Percentiles rank a stretch among this genome's conserved stretches.
These are phyloP conservation scores for Nakaseomyces nivariensis DNA, from an alignment of 1,139 yeast species.

Conservation along the genomic window DNA sequence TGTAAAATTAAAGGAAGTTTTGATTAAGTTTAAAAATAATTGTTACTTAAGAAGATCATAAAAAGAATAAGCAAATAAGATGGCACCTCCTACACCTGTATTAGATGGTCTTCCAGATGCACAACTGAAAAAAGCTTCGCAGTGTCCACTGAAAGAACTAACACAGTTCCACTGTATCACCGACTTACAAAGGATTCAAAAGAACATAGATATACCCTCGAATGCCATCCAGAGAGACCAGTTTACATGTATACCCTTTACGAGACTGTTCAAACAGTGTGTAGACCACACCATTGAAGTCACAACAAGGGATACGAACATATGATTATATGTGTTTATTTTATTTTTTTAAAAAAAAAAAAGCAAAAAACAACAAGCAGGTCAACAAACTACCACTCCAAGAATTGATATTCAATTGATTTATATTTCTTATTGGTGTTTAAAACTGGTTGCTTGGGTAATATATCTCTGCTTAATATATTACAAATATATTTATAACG, in stretches of 20 bases:
- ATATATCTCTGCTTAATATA: too few species aligned
- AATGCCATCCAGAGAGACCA: not conserved
- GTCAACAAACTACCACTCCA: too few species aligned
- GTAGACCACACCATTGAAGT: conserved; percentile 3
- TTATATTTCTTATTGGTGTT: too few species aligned
- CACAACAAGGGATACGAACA: conserved; percentile 4
- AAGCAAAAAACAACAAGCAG: too few species aligned
- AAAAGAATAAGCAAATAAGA: not conserved
- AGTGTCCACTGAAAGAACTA: conserved; percentile 7
- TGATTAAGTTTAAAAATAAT: too few species aligned
- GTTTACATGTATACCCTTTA: conserved; percentile 10
- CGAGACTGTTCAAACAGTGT: conserved; percentile 10
- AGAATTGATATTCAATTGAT: too few species aligned
- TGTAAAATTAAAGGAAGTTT: too few species aligned
- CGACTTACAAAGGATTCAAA: not conserved
- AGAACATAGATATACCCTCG: not conserved
- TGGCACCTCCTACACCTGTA: conserved; percentile 13
- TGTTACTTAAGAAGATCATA: not conserved
- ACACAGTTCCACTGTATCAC: conserved; percentile 11
- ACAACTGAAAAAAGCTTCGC: not conserved
- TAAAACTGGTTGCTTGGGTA: too few species aligned
- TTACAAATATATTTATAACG: not conserved
- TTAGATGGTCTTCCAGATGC: not conserved
- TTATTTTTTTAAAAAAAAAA: too few species aligned
- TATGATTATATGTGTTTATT: not conserved